phyloP scores from a whole-genome alignment of 495 filamentous ascomycete species.

The Lepidopterella palustris region DNA sequence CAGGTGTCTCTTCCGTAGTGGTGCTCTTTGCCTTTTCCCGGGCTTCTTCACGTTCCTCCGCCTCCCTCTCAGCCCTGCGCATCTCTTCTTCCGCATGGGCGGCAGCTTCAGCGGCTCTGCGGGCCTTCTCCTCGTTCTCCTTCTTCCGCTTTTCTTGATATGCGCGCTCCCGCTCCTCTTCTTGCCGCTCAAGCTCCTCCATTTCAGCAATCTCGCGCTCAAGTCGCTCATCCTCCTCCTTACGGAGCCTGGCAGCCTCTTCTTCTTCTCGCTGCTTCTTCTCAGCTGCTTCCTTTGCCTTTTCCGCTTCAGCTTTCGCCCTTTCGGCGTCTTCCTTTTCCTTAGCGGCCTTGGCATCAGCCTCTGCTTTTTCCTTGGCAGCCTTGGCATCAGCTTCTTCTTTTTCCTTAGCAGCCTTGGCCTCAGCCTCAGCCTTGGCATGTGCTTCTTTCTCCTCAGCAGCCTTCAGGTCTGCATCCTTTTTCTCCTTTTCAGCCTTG shows the following conservation, averaged over 20 bases:
- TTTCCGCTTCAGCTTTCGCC: slow-evolving; percentile 20
- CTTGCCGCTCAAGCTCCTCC: slow-evolving; percentile 36
- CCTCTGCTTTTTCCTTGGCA: slow-evolving; percentile 28
- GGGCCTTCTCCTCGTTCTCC: slow-evolving; percentile 31
- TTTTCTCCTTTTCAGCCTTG: slow-evolving; percentile 48
- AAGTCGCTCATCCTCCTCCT: slow-evolving; percentile 22
- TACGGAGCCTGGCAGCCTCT: slow-evolving; percentile 20
- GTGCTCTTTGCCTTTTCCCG: slow-evolving; percentile 18
- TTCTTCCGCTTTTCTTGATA: slow-evolving; percentile 36
- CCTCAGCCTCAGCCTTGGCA: slow-evolving; percentile 40
- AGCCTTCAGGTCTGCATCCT: slow-evolving; percentile 38
- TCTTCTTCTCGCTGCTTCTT: slow-evolving; percentile 26
- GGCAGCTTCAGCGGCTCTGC: slow-evolving; percentile 27
- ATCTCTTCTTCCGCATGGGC: slow-evolving; percentile 35
- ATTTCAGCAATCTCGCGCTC: slow-evolving; percentile 23
- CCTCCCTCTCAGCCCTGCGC: slow-evolving; percentile 37
- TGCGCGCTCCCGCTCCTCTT: slow-evolving; percentile 36
- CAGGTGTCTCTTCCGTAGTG: slow-evolving; percentile 24
- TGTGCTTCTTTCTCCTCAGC: slow-evolving; percentile 45
- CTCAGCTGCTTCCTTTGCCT: slow-evolving; percentile 28
- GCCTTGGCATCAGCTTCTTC: slow-evolving; percentile 40
- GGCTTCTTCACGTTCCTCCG: slow-evolving; percentile 37
- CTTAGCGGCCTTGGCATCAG: slow-evolving; percentile 41
- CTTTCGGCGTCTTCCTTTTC: slow-evolving; percentile 49
- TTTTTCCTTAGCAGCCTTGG: slow-evolving; percentile 28